Evolutionary conservation across 257 asterid species (phyloP), one percentile per base, ranked within the genome.

Genomic region (Nicotiana paniculata): DNA sequence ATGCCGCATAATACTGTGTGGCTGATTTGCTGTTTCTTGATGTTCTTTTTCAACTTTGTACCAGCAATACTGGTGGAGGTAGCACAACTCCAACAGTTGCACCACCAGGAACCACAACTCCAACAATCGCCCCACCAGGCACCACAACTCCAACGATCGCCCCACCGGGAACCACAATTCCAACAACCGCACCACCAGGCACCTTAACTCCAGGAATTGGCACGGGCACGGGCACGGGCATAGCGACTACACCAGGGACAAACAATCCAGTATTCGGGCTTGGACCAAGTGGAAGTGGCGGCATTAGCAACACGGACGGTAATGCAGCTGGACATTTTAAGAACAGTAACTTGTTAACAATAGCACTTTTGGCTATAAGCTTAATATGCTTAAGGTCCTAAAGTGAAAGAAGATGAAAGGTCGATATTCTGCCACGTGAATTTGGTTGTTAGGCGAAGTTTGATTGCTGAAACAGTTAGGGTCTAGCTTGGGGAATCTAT

Each of bases 111-210:
- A n/a, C 28, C 72, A 77, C 88, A 64, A 28, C 66, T 66, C 83
- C 91, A 21, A 13, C 89, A 35, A 82, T 35, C 68, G 77, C 64
- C 69, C 81, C 89, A 4, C 63, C 87, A 0, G 55, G 78, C 7
- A 26, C 48, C 74, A 78, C 88, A 80, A 37, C 78, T 77, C 83
- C 91, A 17, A 30, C 90, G 30, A 84, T 37, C 69, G 77, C 61
- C 76, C 81, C 89, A 1, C 63, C 87, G 0, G 57, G 79, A 5
- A 16, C 63, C 33, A 78, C 86, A 53, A 37, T 53, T 63, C 82
- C 91, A 54, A 15, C 89, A 39, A 84, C 59, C 64, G 81, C 67
- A 81, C 81, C 89, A 0, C 63, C 87, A 3, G 55, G 72, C 11
- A 28, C 69, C 9, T 89, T 9, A 13, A 59, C 37, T 4, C 80